A percentile compares a stretch with the other conserved stretches of the same genome.
phyloP scores from a whole-genome alignment of 805 yeast species.

The Candida lessepsii region DNA sequence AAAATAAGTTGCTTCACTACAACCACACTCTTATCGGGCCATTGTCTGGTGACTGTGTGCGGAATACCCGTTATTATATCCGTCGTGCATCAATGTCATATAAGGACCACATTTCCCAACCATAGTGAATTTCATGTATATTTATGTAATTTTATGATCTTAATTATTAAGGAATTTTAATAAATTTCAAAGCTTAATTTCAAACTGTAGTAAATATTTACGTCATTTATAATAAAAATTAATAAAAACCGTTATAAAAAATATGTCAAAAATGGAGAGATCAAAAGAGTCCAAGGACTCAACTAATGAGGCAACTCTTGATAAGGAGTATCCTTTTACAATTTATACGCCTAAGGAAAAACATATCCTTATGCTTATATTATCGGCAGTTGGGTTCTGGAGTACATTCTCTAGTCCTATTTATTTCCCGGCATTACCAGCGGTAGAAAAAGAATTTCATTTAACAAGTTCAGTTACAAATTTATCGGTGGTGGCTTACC shows the following conservation, averaged over 20 bases:
- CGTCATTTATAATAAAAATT: too few relatives aligned
- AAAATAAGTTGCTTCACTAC: too few relatives aligned
- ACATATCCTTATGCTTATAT: conserved; percentile 33
- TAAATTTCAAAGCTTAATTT: too few relatives aligned
- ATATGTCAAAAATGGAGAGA: conserved; percentile 2
- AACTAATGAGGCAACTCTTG: neutral
- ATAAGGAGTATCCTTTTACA: conserved; percentile 34
- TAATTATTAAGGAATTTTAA: too few relatives aligned
- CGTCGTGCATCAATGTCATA: neutral
- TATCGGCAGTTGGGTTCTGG: conserved; percentile 55
- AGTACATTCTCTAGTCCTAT: conserved; percentile 76
- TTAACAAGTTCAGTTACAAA: conserved; percentile 60
- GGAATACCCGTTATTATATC: neutral
- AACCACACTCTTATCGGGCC: neutral
- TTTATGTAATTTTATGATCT: too few relatives aligned
- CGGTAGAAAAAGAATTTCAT: conserved; percentile 52
- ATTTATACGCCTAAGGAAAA: conserved; percentile 45
- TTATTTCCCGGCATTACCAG: conserved; percentile 73
- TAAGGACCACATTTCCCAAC: neutral
- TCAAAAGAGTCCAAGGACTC: conserved; percentile 1
- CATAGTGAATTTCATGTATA: too few relatives aligned
- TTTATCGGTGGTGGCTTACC: conserved; percentile 72
- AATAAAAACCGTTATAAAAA: too few relatives aligned
- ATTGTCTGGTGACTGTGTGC: conserved; percentile 1
- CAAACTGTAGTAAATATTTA: too few relatives aligned